Conservation (phyloP, 148 eudicot species). For the Vaccinium myrtillus region DNA sequence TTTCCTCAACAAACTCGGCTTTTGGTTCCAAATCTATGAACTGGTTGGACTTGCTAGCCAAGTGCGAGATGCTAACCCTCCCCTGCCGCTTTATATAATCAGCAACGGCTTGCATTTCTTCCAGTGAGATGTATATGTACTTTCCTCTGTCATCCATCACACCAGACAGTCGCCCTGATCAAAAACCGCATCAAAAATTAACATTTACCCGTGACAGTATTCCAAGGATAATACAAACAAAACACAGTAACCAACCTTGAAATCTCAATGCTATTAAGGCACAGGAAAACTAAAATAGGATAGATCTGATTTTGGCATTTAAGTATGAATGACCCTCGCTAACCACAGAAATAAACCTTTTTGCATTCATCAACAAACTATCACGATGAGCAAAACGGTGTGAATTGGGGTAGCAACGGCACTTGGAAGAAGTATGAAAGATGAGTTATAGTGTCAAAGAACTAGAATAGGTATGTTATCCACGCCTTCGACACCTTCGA, state of each 20-base stretch:
- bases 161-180: conserved; percentile 84
- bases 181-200: background rate
- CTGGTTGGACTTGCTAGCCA: conserved; percentile 97
- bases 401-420: background rate
- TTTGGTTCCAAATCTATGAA: conserved; percentile 93
- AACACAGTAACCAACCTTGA: background rate
- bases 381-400: background rate
- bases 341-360: background rate
- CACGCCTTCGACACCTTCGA: background rate
- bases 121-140: conserved; percentile 90
- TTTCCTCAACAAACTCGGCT: conserved; percentile 57
- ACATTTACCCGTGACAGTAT: background rate
- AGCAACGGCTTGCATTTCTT: conserved; percentile 97
- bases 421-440: background rate
- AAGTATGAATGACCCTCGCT: background rate
- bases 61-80: conserved; percentile 87
- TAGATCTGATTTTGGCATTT: background rate
- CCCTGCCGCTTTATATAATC: conserved; percentile 90
- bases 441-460: background rate
- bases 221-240: background rate
- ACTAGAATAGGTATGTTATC: background rate
- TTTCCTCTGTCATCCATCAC: conserved; percentile 99
- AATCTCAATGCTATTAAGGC: background rate
- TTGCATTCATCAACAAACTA: background rate
- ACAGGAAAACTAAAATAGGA: background rate